phyloP scores from a whole-genome alignment of 345 rosid genomes.

The Nasturtium officinale region DNA sequence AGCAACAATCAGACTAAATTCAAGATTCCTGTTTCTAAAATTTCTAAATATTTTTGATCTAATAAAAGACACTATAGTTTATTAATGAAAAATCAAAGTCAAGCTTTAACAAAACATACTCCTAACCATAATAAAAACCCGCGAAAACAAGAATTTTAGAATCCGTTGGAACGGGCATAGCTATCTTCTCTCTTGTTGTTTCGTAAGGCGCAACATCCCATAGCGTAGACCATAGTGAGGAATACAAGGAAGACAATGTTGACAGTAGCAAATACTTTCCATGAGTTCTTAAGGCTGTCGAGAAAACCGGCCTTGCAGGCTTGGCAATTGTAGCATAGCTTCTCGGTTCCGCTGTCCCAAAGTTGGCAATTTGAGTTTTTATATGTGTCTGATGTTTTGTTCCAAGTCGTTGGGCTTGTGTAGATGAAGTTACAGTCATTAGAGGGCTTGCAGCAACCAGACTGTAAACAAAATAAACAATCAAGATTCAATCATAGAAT shows the following conservation, averaged over 20 bases:
- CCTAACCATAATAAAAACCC: neutral
- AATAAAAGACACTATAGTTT: neutral
- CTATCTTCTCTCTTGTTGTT: constrained; percentile 65
- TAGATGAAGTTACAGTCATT: constrained; percentile 67
- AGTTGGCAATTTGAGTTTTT: constrained; percentile 59
- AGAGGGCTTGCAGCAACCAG: constrained; percentile 95
- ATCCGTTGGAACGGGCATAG: constrained; percentile 22
- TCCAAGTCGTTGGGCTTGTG: constrained; percentile 67
- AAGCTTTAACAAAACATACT: constrained; percentile 11
- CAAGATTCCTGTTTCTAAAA: constrained; percentile 19
- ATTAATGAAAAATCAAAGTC: constrained; percentile 10
- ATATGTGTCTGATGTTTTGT: constrained; percentile 6
- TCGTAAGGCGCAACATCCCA: constrained; percentile 85
- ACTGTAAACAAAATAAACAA: constrained; percentile 46
- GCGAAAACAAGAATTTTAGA: constrained; percentile 31
- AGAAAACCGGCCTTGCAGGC: constrained; percentile 92
- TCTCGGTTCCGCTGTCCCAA: constrained; percentile 49
- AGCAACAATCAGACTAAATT: constrained; percentile 12
- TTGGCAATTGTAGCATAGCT: constrained; percentile 72
- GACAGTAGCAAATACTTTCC: constrained; percentile 75
- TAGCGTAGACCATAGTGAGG: constrained; percentile 67
- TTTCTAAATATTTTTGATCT: neutral
- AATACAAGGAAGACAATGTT: constrained; percentile 70
- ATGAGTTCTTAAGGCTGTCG: constrained; percentile 64
- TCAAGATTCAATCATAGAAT: constrained; percentile 1